phyloP scores from a whole-genome alignment of 495 filamentous ascomycete genomes.

The Neurospora tetraspora region DNA sequence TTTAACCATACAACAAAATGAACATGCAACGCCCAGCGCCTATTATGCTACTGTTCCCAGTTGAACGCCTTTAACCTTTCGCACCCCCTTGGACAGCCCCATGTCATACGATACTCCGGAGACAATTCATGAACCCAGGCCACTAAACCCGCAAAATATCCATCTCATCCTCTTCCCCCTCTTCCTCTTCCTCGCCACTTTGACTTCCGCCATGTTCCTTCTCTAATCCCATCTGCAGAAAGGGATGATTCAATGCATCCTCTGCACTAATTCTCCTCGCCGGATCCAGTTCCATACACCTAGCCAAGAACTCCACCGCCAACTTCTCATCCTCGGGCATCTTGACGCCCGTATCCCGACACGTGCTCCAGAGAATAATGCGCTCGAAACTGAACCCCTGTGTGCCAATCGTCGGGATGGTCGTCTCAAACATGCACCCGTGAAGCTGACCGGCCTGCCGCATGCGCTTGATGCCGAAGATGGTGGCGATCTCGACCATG shows the following conservation, averaged over 20 bases:
- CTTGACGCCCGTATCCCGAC: slow-evolving; percentile 36
- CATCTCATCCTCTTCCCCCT: slow-evolving; percentile 36
- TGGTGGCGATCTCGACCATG: slow-evolving; percentile 91
- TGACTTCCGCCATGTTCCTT: background rate
- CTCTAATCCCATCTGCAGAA: slow-evolving; percentile 39
- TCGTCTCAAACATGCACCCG: slow-evolving; percentile 78
- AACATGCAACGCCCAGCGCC: background rate
- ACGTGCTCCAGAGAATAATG: slow-evolving; percentile 85
- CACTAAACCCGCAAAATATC: slow-evolving; percentile 29
- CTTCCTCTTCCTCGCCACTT: slow-evolving; percentile 6
- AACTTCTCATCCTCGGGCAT: slow-evolving; percentile 51
- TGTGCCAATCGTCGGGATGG: slow-evolving; percentile 78
- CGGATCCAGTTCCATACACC: slow-evolving; percentile 67
- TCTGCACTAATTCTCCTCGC: slow-evolving; percentile 58
- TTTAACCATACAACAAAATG: background rate
- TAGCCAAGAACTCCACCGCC: slow-evolving; percentile 54
- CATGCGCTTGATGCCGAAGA: slow-evolving; percentile 84
- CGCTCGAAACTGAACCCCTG: slow-evolving; percentile 81
- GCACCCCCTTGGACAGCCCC: background rate
- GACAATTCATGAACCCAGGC: background rate
- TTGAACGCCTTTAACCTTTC: background rate
- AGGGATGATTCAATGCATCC: slow-evolving; percentile 66
- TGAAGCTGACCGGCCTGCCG: slow-evolving; percentile 70
- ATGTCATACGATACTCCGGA: background rate
- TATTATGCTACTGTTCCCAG: background rate